phyloP scores from a whole-genome alignment of 306 rosid genomes.

The Lotus japonicus region DNA sequence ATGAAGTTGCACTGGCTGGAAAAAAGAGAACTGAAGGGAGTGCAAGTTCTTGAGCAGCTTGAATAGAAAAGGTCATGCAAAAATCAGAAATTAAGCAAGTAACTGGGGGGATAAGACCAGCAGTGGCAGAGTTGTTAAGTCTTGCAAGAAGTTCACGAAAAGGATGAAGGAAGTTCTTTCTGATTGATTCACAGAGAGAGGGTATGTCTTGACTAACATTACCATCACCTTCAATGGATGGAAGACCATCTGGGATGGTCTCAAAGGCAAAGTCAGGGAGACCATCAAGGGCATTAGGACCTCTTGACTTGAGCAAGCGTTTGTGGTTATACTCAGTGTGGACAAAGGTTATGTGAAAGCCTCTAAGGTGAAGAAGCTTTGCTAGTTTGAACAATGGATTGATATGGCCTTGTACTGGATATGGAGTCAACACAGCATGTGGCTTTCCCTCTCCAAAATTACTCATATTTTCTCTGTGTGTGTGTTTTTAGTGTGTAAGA shows the following conservation, averaged over 20 bases:
- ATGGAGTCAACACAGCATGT: not conserved
- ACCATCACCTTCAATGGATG: not conserved
- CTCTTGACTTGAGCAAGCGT: slow-evolving; percentile 4
- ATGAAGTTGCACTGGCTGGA: not conserved
- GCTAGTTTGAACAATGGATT: not conserved
- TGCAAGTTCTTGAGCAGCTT: slow-evolving; percentile 18
- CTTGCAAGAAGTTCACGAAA: slow-evolving; percentile 1
- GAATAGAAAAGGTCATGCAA: not conserved
- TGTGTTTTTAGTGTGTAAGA: not conserved
- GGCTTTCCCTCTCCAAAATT: not conserved
- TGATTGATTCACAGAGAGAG: slow-evolving; percentile 1
- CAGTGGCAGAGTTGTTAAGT: not conserved
- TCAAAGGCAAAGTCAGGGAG: not conserved
- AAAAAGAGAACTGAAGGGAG: not conserved
- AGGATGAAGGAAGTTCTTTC: not conserved
- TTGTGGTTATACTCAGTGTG: not conserved
- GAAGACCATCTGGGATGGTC: slow-evolving; percentile 2
- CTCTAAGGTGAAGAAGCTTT: not conserved
- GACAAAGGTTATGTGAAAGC: not conserved
- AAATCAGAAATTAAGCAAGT: not conserved
- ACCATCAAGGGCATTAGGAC: slow-evolving; percentile 1
- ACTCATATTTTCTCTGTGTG: not conserved
- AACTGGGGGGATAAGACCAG: slow-evolving; percentile 1
- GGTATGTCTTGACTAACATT: slow-evolving; percentile 6
- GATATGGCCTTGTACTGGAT: not conserved